Conservation (phyloP, 1,139 yeast species). For the Diutina mesorugosa region DNA sequence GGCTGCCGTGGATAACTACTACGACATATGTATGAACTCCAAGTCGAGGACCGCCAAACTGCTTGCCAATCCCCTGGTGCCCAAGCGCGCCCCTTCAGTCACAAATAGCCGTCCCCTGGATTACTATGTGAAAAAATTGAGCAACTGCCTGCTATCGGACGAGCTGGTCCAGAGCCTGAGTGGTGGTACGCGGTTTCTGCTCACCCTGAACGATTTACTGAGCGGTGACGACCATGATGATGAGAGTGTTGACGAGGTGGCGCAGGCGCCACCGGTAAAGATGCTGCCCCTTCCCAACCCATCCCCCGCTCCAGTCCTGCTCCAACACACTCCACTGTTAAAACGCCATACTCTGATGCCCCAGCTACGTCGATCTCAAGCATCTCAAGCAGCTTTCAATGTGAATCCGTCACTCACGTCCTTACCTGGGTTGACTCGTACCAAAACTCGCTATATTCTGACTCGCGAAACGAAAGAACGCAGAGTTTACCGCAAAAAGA, state of each 20-base stretch:
- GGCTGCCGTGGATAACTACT: slow-evolving; percentile 1
- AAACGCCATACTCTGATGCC: slow-evolving; percentile 2
- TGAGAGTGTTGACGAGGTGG: neutral
- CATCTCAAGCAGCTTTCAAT: neutral
- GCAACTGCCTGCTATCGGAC: slow-evolving; percentile 2
- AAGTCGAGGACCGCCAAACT: neutral
- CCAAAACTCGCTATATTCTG: slow-evolving; percentile 24
- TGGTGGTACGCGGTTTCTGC: neutral
- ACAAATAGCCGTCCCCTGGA: neutral
- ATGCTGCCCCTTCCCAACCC: neutral
- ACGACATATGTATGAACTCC: neutral
- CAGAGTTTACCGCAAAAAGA: slow-evolving; percentile 24
- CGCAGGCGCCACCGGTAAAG: neutral
- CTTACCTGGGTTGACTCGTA: slow-evolving; percentile 12
- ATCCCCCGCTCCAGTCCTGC: neutral
- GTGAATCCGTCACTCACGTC: neutral
- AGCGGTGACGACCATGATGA: neutral
- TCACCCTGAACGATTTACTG: neutral
- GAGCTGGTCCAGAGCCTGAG: slow-evolving; percentile 1
- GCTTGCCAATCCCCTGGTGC: neutral
- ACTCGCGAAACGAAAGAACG: slow-evolving; percentile 27
- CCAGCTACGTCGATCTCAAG: neutral
- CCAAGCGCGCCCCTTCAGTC: neutral
- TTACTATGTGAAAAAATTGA: slow-evolving; percentile 1
- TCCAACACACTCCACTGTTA: neutral